Conservation (phyloP, 495 filamentous ascomycete genomes). For the Penicillium robsamsonii region DNA sequence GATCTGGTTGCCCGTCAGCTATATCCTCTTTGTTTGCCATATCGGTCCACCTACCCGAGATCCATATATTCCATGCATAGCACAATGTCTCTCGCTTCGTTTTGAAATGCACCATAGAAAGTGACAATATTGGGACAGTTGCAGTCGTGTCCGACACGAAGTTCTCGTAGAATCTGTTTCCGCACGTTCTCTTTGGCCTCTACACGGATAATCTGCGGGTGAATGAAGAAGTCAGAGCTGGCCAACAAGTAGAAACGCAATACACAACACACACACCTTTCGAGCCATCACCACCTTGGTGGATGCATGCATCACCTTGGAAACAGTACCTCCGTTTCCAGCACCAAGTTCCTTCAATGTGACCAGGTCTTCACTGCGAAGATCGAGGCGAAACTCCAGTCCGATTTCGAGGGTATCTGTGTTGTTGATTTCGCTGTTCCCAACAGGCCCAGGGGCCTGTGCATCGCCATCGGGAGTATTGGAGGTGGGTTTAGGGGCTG, state of each 20-base stretch:
- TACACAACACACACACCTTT: conserved; percentile 64
- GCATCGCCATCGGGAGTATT: conserved; percentile 59
- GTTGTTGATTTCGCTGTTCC: conserved; percentile 58
- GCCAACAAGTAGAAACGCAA: background rate
- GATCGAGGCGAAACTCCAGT: conserved; percentile 90
- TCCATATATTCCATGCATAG: conserved; percentile 99
- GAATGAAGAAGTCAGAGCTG: conserved; percentile 13
- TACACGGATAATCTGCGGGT: conserved; percentile 84
- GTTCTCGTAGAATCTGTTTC: conserved; percentile 91
- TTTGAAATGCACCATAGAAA: conserved; percentile 96
- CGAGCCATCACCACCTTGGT: conserved; percentile 95
- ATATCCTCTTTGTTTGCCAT: conserved; percentile 4
- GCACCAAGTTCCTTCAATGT: conserved; percentile 91
- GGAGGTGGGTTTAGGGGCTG: conserved; percentile 57
- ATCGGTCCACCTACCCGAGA: conserved; percentile 69
- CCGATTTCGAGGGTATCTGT: conserved; percentile 90
- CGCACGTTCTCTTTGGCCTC: conserved; percentile 95
- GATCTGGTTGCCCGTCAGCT: conserved; percentile 55
- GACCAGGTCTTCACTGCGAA: conserved; percentile 88
- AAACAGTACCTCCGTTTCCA: conserved; percentile 96
- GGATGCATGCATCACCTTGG: conserved; percentile 92
- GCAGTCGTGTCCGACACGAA: conserved; percentile 97
- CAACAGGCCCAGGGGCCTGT: conserved; percentile 57
- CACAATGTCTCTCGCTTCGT: conserved; percentile 92
- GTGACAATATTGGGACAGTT: conserved; percentile 94